Base-by-base conservation (phyloP, 2,329 filamentous ascomycete species). In the Sphaerulina musiva region DNA sequence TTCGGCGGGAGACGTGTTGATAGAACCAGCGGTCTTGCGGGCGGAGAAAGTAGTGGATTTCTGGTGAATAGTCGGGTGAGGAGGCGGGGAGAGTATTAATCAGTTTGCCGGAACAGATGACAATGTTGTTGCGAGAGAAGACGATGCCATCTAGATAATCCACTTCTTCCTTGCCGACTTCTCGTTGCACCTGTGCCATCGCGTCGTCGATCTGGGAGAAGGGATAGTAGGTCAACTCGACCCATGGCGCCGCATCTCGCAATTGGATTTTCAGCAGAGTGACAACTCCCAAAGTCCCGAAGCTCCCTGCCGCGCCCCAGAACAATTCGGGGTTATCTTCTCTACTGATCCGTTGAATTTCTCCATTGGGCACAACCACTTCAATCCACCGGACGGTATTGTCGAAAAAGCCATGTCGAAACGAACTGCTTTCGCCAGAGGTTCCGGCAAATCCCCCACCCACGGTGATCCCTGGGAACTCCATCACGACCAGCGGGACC, bases 21-120 rank as follows among this genome's bases (percentile, higher is more conserved):
- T 88, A 89, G 65, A 87, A 88, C 87, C 86, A 90, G 0, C 83
- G 81, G 59, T 90, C 86, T 3, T 67, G 68, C 0, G 78, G 72
- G 9, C 78, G 73, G n/a, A 78, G 79, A 67, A 88, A 86, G 0
- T 64, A 64, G 50, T 71, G 68, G 1, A 71, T 14, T 26, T 66
- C 62, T 10, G 51, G 58, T 7, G 26, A 29, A 4, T 59, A 29
- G 26, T 59, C 62, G 5, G 65, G 51, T 0, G 75, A 75, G 9
- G 20, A 20, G 20, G 20, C 20, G 20, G 48, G 32, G 0, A 75
- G 56, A 0, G 46, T 36, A 39, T 59, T 47, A 6, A 46, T 53
- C 17, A 62, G 53, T 48, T 69, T 66, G 10, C 75, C 75, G 2
- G 72, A 74, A 31, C 76, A 64, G 38, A 77, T 70, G 10, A 72